Conservation (phyloP, 495 filamentous ascomycete genomes). For the Endocarpon pusillum region DNA sequence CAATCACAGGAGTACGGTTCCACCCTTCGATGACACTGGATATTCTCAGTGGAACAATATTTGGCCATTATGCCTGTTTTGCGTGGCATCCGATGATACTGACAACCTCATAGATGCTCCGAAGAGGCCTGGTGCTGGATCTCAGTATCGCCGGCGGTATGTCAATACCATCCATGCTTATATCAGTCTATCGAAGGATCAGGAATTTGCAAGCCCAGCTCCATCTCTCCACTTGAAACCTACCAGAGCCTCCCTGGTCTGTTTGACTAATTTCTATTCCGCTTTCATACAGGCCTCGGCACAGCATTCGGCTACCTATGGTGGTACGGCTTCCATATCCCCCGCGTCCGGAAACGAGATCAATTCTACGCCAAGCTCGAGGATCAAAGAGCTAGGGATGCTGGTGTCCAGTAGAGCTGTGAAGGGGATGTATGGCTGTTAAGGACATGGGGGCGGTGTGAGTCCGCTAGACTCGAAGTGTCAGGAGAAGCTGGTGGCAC, state of each 20-base stretch:
- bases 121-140: conserved; percentile 56
- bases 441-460: too few relatives aligned
- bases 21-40: not conserved
- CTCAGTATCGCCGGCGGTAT: conserved; percentile 59
- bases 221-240: too few relatives aligned
- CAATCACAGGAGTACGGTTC: conserved; percentile 36
- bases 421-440: conserved; percentile 3
- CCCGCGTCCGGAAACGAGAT: conserved; percentile 58
- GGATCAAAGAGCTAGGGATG: conserved; percentile 34
- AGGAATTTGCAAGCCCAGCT: too few relatives aligned
- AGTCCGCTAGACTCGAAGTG: too few relatives aligned
- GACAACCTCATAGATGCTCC: conserved; percentile 43
- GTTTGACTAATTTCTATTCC: too few relatives aligned
- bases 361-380: conserved; percentile 61
- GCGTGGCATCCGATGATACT: too few relatives aligned
- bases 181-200: too few relatives aligned
- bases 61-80: not conserved
- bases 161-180: conserved; percentile 19
- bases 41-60: not conserved
- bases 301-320: conserved; percentile 55
- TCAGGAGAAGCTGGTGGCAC: too few relatives aligned
- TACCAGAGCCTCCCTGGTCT: too few relatives aligned
- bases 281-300: conserved; percentile 37
- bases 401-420: not conserved
- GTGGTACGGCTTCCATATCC: conserved; percentile 79